Conservation (phyloP, 2,329 filamentous ascomycete genomes). For the Trichoderma endophyticum region DNA sequence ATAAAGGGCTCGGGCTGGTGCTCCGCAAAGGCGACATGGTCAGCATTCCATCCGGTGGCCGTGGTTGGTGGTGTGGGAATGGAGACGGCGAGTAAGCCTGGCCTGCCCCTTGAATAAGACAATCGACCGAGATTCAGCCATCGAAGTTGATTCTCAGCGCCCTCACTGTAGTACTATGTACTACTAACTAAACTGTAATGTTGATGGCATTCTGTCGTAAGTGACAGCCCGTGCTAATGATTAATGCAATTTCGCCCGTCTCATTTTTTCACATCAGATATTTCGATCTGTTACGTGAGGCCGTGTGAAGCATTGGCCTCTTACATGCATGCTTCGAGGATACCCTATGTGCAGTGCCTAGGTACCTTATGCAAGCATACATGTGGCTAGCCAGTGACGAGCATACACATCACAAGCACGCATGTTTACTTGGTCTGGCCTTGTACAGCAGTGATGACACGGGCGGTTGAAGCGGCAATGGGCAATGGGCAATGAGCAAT, state of each 20-base stretch:
- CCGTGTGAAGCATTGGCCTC: not conserved
- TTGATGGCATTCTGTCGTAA: not conserved
- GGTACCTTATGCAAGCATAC: not conserved
- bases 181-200: not conserved
- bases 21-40: slow-evolving; percentile 9
- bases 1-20: not conserved
- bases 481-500: not conserved
- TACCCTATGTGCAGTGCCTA: not conserved
- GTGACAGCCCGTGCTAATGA: too few relatives aligned
- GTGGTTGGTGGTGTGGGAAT: not conserved
- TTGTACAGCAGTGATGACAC: not conserved
- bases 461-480: slow-evolving; percentile 4
- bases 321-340: not conserved
- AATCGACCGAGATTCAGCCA: slow-evolving; percentile 12
- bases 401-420: slow-evolving; percentile 12
- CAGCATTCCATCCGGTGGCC: not conserved
- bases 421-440: not conserved
- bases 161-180: not conserved
- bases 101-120: slow-evolving; percentile 1
- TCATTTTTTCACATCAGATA: not conserved
- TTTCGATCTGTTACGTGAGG: not conserved
- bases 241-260: not conserved
- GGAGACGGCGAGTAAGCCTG: not conserved
- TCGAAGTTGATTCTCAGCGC: not conserved
- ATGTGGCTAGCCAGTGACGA: slow-evolving; percentile 8